Percentiles rank a stretch among this genome's conserved stretches.
phyloP scores from a whole-genome alignment of 768 basidiomycete genomes.

The Kwoniella sp. region DNA sequence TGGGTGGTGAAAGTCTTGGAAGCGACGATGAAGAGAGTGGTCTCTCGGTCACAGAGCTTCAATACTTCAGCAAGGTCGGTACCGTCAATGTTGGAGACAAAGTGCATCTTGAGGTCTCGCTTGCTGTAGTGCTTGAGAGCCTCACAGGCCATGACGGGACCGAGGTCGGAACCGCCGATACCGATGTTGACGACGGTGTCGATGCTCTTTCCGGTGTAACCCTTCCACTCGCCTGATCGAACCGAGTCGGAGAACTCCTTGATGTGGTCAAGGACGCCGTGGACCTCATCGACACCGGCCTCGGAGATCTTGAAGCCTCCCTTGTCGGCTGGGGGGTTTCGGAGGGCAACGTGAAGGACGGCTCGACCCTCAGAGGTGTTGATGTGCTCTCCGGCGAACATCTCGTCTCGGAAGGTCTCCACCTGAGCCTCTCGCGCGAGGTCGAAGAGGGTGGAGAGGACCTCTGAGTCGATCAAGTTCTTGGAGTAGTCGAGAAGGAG shows the following conservation, averaged over 20 bases:
- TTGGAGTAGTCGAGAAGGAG: conserved; percentile 97
- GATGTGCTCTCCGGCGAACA: conserved; percentile 96
- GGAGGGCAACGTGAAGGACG: conserved; percentile 90
- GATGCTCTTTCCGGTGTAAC: conserved; percentile 95
- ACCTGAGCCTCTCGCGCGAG: conserved; percentile 85
- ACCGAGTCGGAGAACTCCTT: conserved; percentile 83
- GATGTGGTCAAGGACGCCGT: conserved; percentile 83
- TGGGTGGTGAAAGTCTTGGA: conserved; percentile 99
- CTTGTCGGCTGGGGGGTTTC: conserved; percentile 64
- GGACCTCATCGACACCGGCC: conserved; percentile 73
- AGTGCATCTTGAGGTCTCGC: conserved; percentile 80
- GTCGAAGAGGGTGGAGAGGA: conserved; percentile 73
- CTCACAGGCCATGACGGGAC: conserved; percentile 99
- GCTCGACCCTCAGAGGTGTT: conserved; percentile 98
- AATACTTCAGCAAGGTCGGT: conserved; percentile 92
- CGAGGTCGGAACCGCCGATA: conserved; percentile 96
- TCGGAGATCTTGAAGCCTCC: conserved; percentile 77
- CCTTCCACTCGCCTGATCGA: conserved; percentile 87
- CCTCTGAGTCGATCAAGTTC: conserved; percentile 85
- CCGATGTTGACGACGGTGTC: conserved; percentile 96
- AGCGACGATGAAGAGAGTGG: conserved; percentile 96
- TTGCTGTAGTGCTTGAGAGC: conserved; percentile 91
- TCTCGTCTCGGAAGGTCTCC: conserved; percentile 81
- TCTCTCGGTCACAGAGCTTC: conserved; percentile 78
- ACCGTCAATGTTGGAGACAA: conserved; percentile 97